These are phyloP conservation scores for Puccinellia tenuiflora DNA, from an alignment of 176 grass and related monocot species.

Conservation along the genomic window DNA sequence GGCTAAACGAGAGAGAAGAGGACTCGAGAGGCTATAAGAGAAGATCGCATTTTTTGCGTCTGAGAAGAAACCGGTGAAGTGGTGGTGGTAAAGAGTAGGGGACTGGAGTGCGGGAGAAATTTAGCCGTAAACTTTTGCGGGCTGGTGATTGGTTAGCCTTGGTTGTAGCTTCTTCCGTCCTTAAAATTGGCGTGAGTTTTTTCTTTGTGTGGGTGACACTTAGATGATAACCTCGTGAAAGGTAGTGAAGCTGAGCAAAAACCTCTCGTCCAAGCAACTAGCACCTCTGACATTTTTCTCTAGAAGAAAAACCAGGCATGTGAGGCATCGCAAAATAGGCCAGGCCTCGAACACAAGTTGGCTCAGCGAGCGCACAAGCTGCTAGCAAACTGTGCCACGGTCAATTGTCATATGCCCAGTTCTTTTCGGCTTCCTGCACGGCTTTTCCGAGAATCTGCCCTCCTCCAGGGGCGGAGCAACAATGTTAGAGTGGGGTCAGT, in stretches of 20 bases:
- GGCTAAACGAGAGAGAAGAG: constrained; percentile 9
- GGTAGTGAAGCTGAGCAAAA: not conserved
- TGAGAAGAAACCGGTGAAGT: constrained; percentile 1
- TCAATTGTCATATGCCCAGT: too few relatives aligned
- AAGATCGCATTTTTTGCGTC: not conserved
- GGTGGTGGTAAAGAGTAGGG: constrained; percentile 20
- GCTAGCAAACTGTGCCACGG: not conserved
- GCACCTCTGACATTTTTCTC: not conserved
- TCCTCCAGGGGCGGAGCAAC: too few relatives aligned
- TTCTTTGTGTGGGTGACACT: not conserved
- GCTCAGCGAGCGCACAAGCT: not conserved
- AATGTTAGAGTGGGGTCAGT: too few relatives aligned
- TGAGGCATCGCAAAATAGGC: not conserved
- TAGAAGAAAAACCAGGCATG: not conserved
- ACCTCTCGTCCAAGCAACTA: not conserved
- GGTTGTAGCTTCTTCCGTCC: constrained; percentile 22
- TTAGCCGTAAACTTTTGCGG: constrained; percentile 21
- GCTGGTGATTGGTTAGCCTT: constrained; percentile 22
- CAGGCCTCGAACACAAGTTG: not conserved
- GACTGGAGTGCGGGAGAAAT: constrained; percentile 13
- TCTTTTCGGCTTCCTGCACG: too few relatives aligned
- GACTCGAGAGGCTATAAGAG: constrained; percentile 3
- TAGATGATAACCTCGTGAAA: not conserved
- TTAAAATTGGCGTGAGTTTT: not conserved
- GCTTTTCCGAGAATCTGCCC: too few relatives aligned